Base-by-base conservation (phyloP, 2,329 filamentous ascomycete genomes). In the Malbranchea cinnamomea region DNA sequence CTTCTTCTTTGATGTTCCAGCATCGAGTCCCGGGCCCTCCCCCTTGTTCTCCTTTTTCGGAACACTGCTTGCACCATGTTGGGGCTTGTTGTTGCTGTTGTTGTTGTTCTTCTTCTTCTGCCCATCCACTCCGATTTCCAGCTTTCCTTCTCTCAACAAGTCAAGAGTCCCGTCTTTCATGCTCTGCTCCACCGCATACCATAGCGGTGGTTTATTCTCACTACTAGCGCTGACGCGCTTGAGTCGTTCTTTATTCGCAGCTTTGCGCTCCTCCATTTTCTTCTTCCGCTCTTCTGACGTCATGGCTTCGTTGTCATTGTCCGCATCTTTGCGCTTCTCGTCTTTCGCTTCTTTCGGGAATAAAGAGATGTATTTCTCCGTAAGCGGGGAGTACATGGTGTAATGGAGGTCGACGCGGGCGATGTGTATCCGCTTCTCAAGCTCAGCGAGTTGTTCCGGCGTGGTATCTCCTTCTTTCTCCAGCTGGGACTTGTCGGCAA, bases 401-500 rank as follows among this genome's bases (percentile, higher is more conserved):
- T 77, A 77, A 43, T 71, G 72, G 38, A 74, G 47, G 44, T 74
- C 71, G 13, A 74, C 62, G 31, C 67, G 62, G 5, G 63, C 60
- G 17, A 49, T 48, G 40, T 68, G 62, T 14, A 68, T 50, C 30
- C 53, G 51, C 24, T 40, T 37, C 36, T 44, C 50, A 26, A 56
- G 43, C 27, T 28, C 36, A 22, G 34, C 40, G 23, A 41, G 23
- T 28, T 38, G 30, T 37, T 50, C 46, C 0, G 42, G 39, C 11
- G 55, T 47, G 11, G 44, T 38, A 7, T 33, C 34, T 22, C 11
- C n/a, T 4, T 9, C 13, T 13, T 33, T 20, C 18, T 34, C 29
- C 13, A 53, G 42, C 10, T 57, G 48, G 8, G 65, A 50, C 38
- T 59, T 53, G 32, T 59, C 46, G 4, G 45, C 45, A 5, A 40